Conservation (phyloP, 2,329 filamentous ascomycete genomes). For the Cercospora canescens region DNA sequence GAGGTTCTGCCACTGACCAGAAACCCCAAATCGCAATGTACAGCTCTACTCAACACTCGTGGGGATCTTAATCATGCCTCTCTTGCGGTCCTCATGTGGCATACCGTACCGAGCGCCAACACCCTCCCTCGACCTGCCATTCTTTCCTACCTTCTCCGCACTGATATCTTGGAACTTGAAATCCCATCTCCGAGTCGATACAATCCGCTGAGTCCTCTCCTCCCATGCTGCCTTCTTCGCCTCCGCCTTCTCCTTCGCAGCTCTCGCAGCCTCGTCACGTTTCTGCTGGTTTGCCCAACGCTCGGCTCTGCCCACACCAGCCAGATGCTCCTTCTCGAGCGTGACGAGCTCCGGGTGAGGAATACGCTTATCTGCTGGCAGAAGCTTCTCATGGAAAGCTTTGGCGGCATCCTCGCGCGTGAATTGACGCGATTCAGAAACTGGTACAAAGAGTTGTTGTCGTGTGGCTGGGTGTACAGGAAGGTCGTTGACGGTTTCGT, state of each 20-base stretch:
- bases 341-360: slow-evolving; percentile 62
- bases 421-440: slow-evolving; percentile 63
- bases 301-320: slow-evolving; percentile 40
- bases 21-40: background rate
- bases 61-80: slow-evolving; percentile 64
- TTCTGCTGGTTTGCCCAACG: slow-evolving; percentile 47
- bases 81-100: slow-evolving; percentile 63
- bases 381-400: slow-evolving; percentile 59
- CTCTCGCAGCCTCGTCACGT: slow-evolving; percentile 34
- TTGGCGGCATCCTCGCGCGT: slow-evolving; percentile 66
- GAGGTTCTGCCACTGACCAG: background rate
- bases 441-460: slow-evolving; percentile 62
- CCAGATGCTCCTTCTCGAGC: slow-evolving; percentile 46
- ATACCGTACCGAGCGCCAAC: slow-evolving; percentile 63
- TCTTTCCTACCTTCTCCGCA: slow-evolving; percentile 54
- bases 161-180: slow-evolving; percentile 62
- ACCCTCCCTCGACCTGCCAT: slow-evolving; percentile 55
- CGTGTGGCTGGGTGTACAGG: slow-evolving; percentile 57
- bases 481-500: slow-evolving; percentile 66
- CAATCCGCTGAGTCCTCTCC: slow-evolving; percentile 44
- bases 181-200: slow-evolving; percentile 56
- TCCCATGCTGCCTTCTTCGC: slow-evolving; percentile 47
- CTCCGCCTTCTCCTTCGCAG: slow-evolving; percentile 41
- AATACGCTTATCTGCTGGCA: slow-evolving; percentile 64
- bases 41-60: slow-evolving; percentile 51